Evolutionary conservation across 371 early-diverging fungal species (phyloP), one percentile per base, ranked within the genome.

Genomic region (Umbelopsis sp.): DNA sequence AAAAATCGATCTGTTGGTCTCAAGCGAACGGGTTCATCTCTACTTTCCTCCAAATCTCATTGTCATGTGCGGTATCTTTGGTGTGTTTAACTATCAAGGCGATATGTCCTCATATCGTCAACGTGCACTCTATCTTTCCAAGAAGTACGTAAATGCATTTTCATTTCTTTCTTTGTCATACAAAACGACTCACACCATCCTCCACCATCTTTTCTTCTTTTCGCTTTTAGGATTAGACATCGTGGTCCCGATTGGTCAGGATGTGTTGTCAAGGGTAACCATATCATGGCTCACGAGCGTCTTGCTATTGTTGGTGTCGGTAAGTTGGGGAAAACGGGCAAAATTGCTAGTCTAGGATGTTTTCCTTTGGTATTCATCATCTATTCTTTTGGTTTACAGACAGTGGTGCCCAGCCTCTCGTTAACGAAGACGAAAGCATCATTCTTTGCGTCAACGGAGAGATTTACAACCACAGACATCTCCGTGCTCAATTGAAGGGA

Each of bases 161-260:
- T 25, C 29, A 64, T 41, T 32, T 37, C 24, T 24, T 65, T 38
- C 24, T 22, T 35, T 35, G 24, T 16, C 37, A 11, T 14, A n/a
- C 51, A 35, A 37, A 37, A 0, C 12, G 41, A 41, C 41, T 41
- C 41, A 41, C 41, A 41, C 4, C 22, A 57, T 45, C 50, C 16
- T 68, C 29, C 16, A 41, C 71, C 51, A 25, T 67, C 20, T 48
- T n/a, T 7, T 24, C 14, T 76, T 79, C 50, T 74, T 24, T 45
- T 46, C 14, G 8, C 44, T 57, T 22, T 66, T 68, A 79, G 80
- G 65, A 80, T 98, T 51, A 88, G 98, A 71, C 98, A 98, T 76
- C 94, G 98, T 76, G 98, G 98, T 48, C 98, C 98, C 41, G 97
- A 98, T 84, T 96, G 97, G 96, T 92, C 91, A 78, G 98, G 98